Evolutionary conservation across 768 basidiomycete genomes (phyloP).

Genomic region (Tricholoma matsutake): DNA sequence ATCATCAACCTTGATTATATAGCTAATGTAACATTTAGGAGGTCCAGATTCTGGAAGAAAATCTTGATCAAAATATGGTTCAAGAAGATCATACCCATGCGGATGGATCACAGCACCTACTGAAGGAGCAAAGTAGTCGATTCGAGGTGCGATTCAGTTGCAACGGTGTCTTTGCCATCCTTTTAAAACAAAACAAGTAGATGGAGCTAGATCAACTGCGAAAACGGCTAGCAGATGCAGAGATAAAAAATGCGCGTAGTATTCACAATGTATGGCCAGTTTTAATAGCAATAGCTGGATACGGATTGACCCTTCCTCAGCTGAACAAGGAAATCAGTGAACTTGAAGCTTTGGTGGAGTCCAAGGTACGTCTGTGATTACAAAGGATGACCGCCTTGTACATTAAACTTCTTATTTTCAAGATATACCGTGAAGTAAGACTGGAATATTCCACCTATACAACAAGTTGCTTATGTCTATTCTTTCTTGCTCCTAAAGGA

Average conservation of each 20-base stretch:
- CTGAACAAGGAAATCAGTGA: slow-evolving; percentile 91
- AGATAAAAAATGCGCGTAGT: slow-evolving; percentile 71
- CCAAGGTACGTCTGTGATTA: slow-evolving; percentile 55
- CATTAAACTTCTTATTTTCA: neutral
- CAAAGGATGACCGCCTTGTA: neutral
- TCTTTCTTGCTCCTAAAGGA: slow-evolving; percentile 44
- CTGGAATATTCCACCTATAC: neutral
- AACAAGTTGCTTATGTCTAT: slow-evolving; percentile 1
- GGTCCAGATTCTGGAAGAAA: slow-evolving; percentile 73
- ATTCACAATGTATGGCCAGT: slow-evolving; percentile 58
- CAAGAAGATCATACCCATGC: slow-evolving; percentile 42
- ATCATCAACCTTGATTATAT: neutral
- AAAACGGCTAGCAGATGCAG: slow-evolving; percentile 64
- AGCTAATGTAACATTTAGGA: slow-evolving; percentile 44
- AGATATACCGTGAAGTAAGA: slow-evolving; percentile 83
- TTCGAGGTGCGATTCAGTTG: slow-evolving; percentile 43
- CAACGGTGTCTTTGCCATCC: neutral
- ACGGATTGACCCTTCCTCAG: slow-evolving; percentile 33
- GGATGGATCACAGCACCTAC: slow-evolving; percentile 32
- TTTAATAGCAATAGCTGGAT: neutral
- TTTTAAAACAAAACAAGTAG: slow-evolving; percentile 29
- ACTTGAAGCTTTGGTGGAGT: slow-evolving; percentile 89
- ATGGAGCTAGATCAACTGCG: slow-evolving; percentile 66
- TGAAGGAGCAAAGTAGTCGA: slow-evolving; percentile 48
- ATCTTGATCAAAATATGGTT: slow-evolving; percentile 58